A percentile compares a stretch with the other conserved stretches of the same genome.
phyloP scores from a whole-genome alignment of 148 eudicot species.

The Dianthus caryophyllus region DNA sequence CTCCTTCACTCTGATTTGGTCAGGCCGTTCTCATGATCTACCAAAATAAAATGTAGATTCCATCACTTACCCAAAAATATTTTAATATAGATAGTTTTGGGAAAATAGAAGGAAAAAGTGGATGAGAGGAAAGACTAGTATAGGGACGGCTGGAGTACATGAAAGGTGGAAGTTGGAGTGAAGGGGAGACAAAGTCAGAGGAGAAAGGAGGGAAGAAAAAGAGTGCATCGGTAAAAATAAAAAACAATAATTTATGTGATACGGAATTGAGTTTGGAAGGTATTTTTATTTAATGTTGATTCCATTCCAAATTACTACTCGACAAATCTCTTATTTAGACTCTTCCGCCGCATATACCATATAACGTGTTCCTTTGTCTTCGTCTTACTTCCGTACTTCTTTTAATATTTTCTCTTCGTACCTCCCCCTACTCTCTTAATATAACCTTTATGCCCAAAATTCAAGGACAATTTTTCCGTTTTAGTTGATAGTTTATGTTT shows the following conservation, averaged over 20 bases:
- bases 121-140: too few relatives aligned
- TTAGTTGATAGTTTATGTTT: too few relatives aligned
- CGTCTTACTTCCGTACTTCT: background rate
- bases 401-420: conserved; percentile 4
- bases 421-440: background rate
- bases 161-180: too few relatives aligned
- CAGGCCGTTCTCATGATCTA: too few relatives aligned
- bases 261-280: background rate
- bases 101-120: too few relatives aligned
- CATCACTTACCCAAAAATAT: too few relatives aligned
- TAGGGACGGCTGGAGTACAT: too few relatives aligned
- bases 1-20: too few relatives aligned
- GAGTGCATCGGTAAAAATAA: conserved; percentile 4
- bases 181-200: background rate
- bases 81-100: too few relatives aligned
- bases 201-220: background rate
- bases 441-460: background rate
- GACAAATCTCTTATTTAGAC: conserved; percentile 34
- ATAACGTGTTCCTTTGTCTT: conserved; percentile 27
- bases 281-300: conserved; percentile 34
- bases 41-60: too few relatives aligned
- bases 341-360: conserved; percentile 27
- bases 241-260: background rate
- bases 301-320: conserved; percentile 44
- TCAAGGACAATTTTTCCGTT: background rate